A percentile compares a stretch with the other conserved stretches of the same genome.
Conservation (phyloP, 2,329 filamentous ascomycete genomes). For the Pseudocercospora macadamiae region DNA sequence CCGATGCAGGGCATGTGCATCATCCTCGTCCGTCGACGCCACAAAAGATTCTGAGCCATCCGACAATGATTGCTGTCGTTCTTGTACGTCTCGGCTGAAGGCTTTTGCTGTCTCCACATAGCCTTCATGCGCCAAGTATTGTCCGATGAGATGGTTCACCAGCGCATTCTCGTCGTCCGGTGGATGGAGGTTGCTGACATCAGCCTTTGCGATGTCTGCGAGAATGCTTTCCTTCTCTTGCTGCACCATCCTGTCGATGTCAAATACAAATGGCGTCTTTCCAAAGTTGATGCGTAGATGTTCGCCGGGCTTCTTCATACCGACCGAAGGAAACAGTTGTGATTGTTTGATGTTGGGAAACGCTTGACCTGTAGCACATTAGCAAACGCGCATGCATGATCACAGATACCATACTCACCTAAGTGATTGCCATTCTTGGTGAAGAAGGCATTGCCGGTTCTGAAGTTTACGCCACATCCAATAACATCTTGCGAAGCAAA, state of each 20-base stretch:
- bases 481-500: constrained; percentile 63
- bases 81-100: constrained; percentile 72
- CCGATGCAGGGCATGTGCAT: constrained; percentile 77
- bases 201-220: constrained; percentile 62
- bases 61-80: constrained; percentile 69
- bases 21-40: constrained; percentile 49
- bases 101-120: constrained; percentile 91
- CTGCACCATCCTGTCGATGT: constrained; percentile 85
- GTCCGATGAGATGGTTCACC: constrained; percentile 79
- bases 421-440: constrained; percentile 65
- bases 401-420: constrained; percentile 46
- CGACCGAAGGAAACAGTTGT: constrained; percentile 68
- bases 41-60: constrained; percentile 38
- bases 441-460: constrained; percentile 64
- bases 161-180: constrained; percentile 73
- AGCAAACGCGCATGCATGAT: constrained; percentile 1
- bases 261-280: constrained; percentile 78
- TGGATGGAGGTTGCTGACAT: constrained; percentile 63
- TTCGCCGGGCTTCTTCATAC: constrained; percentile 67
- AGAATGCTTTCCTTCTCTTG: constrained; percentile 63
- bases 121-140: constrained; percentile 92
- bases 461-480: constrained; percentile 68
- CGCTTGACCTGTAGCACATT: constrained; percentile 60
- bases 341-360: constrained; percentile 66
- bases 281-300: constrained; percentile 66